Conservation (phyloP, 2,329 filamentous ascomycete genomes). For the Calonectria pauciramosa region DNA sequence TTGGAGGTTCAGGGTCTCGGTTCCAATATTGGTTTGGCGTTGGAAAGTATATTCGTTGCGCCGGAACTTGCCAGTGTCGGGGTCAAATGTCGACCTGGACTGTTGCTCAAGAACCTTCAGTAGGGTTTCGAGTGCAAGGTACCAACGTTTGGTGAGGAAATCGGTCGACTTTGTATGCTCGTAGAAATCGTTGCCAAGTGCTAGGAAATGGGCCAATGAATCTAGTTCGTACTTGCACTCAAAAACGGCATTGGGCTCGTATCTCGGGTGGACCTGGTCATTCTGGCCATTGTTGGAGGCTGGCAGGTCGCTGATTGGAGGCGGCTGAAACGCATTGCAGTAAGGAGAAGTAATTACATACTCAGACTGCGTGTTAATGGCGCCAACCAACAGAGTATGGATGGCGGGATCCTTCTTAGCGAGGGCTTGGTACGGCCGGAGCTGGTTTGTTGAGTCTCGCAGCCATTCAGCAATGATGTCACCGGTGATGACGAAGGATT, state of each 20-base stretch:
- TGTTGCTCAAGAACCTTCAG: slow-evolving; percentile 83
- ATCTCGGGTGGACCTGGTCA: slow-evolving; percentile 87
- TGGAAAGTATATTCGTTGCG: slow-evolving; percentile 91
- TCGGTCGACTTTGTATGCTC: slow-evolving; percentile 82
- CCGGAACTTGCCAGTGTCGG: slow-evolving; percentile 72
- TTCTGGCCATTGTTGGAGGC: slow-evolving; percentile 83
- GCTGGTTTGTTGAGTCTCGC: slow-evolving; percentile 92
- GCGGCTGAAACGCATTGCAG: slow-evolving; percentile 98
- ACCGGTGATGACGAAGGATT: slow-evolving; percentile 94
- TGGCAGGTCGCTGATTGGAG: slow-evolving; percentile 82
- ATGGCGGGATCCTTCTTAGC: slow-evolving; percentile 86
- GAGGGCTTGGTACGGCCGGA: slow-evolving; percentile 89
- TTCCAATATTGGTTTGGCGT: slow-evolving; percentile 83
- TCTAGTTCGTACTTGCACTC: slow-evolving; percentile 99
- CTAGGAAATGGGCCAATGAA: slow-evolving; percentile 91
- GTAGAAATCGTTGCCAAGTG: slow-evolving; percentile 88
- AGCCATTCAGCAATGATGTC: slow-evolving; percentile 96
- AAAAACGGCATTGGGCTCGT: slow-evolving; percentile 88
- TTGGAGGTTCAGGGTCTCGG: slow-evolving; percentile 86
- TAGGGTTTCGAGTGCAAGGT: slow-evolving; percentile 80
- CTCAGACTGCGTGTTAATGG: slow-evolving; percentile 96
- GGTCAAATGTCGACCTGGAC: slow-evolving; percentile 83
- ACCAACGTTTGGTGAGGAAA: slow-evolving; percentile 86
- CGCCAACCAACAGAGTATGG: slow-evolving; percentile 85
- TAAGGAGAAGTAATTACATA: slow-evolving; percentile 96